Base-by-base conservation (phyloP, 257 asterid species). In the Nicotiana obtusifolia region DNA sequence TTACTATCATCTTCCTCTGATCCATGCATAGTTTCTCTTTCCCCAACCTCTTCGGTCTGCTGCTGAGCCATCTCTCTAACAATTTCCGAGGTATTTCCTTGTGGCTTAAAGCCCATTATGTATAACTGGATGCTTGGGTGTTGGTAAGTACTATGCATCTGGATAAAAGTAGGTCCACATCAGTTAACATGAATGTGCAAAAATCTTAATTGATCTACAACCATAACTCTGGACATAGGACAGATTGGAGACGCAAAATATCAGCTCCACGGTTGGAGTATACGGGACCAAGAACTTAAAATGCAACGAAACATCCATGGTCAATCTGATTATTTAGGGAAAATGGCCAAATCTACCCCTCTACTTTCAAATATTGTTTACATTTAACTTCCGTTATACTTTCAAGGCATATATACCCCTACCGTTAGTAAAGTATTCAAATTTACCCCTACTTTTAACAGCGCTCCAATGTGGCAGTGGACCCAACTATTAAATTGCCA, bases 71-170 rank as follows among this genome's bases (percentile, higher is more conserved):
- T 90, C 49, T 78, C 81, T 53, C 30, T 47, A 6, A 68, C 80
- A 82, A 73, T 67, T 52, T 84, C 87, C 22, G 49, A 17, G 64
- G 62, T 76, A 66, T 64, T 84, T 60, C 83, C 89, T 19, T 89
- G 82, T 73, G 87, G 84, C 86, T 92, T 94, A 33, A 62, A 86
- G 78, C 84, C 87, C 99, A 96, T 91, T 87, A 91, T 89, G 81
- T 81, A 96, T 41, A 96, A 86, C 84, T 94, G 98, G 87, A 96
- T 96, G 83, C 98, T 94, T 76, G 98, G 97, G 78, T 96, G 99
- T 69, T 91, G 98, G 86, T 93, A 96, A 76, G 90, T 90, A 76
- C 69, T 85, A 84, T 96, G 95, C 99, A 96, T 96, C 99, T 96
- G 85, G 83, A 86, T 66, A 81, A 76, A 41, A 17, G 22, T 80